Conservation (phyloP, 805 yeast species). For the Candida ficus region DNA sequence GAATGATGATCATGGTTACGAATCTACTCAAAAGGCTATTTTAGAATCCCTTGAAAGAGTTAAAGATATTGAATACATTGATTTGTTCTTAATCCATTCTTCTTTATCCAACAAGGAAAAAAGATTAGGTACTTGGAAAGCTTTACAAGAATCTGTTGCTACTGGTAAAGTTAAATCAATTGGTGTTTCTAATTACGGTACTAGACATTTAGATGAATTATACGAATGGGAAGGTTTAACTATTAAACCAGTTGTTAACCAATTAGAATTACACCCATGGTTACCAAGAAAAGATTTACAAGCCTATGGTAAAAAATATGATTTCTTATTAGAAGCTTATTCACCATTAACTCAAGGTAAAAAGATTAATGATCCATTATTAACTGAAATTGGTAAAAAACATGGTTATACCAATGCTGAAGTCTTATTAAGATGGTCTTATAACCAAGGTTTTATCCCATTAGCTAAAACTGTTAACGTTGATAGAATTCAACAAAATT, state of each 20-base stretch:
- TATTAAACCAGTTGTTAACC: constrained; percentile 67
- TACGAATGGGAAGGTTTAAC: constrained; percentile 50
- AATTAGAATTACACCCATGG: constrained; percentile 37
- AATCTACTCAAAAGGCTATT: constrained; percentile 32
- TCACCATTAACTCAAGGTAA: constrained; percentile 21
- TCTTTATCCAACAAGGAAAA: constrained; percentile 44
- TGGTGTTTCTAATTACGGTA: constrained; percentile 76
- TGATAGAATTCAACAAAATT: constrained; percentile 48
- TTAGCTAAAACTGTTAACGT: constrained; percentile 60
- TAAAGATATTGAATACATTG: constrained; percentile 56
- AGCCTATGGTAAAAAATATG: constrained; percentile 18
- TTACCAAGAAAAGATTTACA: constrained; percentile 23
- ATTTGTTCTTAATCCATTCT: constrained; percentile 61
- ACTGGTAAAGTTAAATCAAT: constrained; percentile 56
- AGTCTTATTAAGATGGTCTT: constrained; percentile 67
- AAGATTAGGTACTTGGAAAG: constrained; percentile 62
- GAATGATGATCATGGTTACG: constrained; percentile 12
- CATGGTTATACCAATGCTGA: constrained; percentile 52
- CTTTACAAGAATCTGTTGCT: constrained; percentile 68
- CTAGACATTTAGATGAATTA: constrained; percentile 58
- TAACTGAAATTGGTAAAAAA: constrained; percentile 18
- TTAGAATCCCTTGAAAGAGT: constrained; percentile 47
- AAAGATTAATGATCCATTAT: constrained; percentile 18
- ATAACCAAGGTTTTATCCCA: constrained; percentile 65
- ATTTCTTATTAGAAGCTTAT: constrained; percentile 19